Evolutionary conservation across 108 stramenopile species (phyloP).

Genomic region (Discostella stelligeroides): DNA sequence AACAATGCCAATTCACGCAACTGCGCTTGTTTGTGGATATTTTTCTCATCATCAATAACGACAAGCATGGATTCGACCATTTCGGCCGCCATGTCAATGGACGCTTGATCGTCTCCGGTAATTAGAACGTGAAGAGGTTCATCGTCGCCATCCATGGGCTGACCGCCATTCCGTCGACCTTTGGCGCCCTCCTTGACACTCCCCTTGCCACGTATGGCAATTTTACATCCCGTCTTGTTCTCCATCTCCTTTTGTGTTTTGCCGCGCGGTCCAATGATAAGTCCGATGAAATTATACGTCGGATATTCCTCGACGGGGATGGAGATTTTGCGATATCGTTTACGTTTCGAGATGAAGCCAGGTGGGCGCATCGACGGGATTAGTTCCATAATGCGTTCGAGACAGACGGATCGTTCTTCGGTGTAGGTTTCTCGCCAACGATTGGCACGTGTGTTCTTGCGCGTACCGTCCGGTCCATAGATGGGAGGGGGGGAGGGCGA

Average conservation of each 20-base stretch:
- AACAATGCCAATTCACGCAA: conserved; percentile 95
- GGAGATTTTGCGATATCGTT: conserved; percentile 76
- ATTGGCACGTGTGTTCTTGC: conserved; percentile 94
- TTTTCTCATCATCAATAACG: conserved; percentile 96
- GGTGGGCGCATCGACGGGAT: conserved; percentile 53
- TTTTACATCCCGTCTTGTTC: conserved; percentile 95
- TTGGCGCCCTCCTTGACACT: conserved; percentile 96
- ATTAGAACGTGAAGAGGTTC: conserved; percentile 97
- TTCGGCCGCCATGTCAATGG: conserved; percentile 87
- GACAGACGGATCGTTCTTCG: conserved; percentile 79
- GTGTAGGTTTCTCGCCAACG: conserved; percentile 92
- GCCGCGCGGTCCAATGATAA: conserved; percentile 96
- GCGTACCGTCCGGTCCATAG: conserved; percentile 93
- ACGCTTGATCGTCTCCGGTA: conserved; percentile 88
- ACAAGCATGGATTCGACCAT: conserved; percentile 94
- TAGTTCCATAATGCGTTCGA: conserved; percentile 90
- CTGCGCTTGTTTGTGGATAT: conserved; percentile 97
- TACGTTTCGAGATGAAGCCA: conserved; percentile 61
- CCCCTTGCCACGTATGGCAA: conserved; percentile 97
- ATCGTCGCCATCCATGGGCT: conserved; percentile 87
- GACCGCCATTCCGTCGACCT: conserved; percentile 65
- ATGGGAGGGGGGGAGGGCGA: conserved; percentile 88
- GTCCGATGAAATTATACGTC: conserved; percentile 95
- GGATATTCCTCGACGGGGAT: conserved; percentile 94
- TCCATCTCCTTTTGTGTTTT: conserved; percentile 99